These are phyloP conservation scores for Omphalea diandra DNA, from an alignment of 441 rosid genomes.

Conservation along the genomic window DNA sequence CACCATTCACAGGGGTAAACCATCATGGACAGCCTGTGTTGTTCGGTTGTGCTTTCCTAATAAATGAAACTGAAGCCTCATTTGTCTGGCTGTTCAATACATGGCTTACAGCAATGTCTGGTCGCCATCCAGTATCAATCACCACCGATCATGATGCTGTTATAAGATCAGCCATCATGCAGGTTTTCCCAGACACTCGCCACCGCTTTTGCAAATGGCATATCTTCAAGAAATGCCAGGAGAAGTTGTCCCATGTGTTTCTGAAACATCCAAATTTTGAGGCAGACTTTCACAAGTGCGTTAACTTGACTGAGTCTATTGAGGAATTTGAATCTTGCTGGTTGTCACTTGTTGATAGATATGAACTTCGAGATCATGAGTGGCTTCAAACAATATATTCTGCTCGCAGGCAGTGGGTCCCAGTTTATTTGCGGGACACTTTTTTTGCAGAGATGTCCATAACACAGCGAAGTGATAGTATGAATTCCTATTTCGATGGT, in stretches of 20 bases:
- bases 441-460: slow-evolving; percentile 89
- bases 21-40: slow-evolving; percentile 92
- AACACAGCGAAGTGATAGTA: slow-evolving; percentile 74
- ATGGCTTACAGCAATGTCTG: slow-evolving; percentile 81
- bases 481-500: slow-evolving; percentile 87
- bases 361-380: slow-evolving; percentile 75
- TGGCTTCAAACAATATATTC: slow-evolving; percentile 76
- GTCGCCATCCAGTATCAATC: slow-evolving; percentile 67
- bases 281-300: slow-evolving; percentile 78
- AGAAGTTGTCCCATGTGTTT: slow-evolving; percentile 75
- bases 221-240: slow-evolving; percentile 83
- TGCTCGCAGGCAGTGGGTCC: slow-evolving; percentile 83
- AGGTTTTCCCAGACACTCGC: slow-evolving; percentile 82
- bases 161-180: slow-evolving; percentile 63
- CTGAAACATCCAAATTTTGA: slow-evolving; percentile 72
- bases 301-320: slow-evolving; percentile 70
- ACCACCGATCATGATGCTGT: slow-evolving; percentile 79
- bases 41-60: slow-evolving; percentile 86
- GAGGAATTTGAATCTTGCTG: slow-evolving; percentile 86
- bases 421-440: slow-evolving; percentile 73
- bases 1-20: slow-evolving; percentile 90
- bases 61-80: slow-evolving; percentile 84
- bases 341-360: slow-evolving; percentile 70
- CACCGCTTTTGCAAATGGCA: slow-evolving; percentile 94
- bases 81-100: slow-evolving; percentile 87